Base-by-base conservation (phyloP, 1,139 yeast species). In the Blastobotrys capitulatus region DNA sequence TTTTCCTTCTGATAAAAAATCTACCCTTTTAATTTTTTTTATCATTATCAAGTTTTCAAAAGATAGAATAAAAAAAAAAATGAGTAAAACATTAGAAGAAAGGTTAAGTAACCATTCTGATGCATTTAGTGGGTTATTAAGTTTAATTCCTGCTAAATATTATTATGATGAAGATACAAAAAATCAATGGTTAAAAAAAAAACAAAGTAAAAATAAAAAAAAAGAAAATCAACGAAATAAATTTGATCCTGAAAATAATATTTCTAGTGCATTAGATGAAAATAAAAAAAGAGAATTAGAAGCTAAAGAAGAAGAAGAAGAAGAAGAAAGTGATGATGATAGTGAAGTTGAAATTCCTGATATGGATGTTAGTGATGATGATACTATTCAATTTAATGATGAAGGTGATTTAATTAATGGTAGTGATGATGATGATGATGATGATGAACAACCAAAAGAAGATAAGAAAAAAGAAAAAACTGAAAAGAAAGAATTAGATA, bases 101-200 rank as follows among this genome's bases (percentile, higher is more conserved):
- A 82, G 96, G 60, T 77, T 89, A 57, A 81, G 83, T 67, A 80
- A 84, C 46, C 95, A 88, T 63, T 85, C 96, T 18, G 76, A 83
- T 52, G 94, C 97, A 7, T 90, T 92, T 66, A 90, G 87, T 64
- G 96, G 97, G 39, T 73, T 92, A 51, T 73, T 92, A 54, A 87
- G 97, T 20, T 73, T 92, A 64, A 89, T 92, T 52, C 97, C 98
- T 8, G 95, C 97, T 9, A 88, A 89, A 63, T 88, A 85, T 62
- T 90, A 90, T 65, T 88, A 87, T 64, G 86, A 80, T 56, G 87
- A 85, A 41, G 80, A 80, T 57, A 75, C 83, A 2, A 82, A 84
- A 61, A 84, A 84, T 51, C 97, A 90, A 68, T 90, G 97, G 97
- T 83, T 82, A 59, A 84, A 83, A 59, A 86, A 83, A 71, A 86